Evolutionary conservation across 2,329 filamentous ascomycete species (phyloP), one percentile per base, ranked within the genome.

Genomic region (Paecilomyces sp.): DNA sequence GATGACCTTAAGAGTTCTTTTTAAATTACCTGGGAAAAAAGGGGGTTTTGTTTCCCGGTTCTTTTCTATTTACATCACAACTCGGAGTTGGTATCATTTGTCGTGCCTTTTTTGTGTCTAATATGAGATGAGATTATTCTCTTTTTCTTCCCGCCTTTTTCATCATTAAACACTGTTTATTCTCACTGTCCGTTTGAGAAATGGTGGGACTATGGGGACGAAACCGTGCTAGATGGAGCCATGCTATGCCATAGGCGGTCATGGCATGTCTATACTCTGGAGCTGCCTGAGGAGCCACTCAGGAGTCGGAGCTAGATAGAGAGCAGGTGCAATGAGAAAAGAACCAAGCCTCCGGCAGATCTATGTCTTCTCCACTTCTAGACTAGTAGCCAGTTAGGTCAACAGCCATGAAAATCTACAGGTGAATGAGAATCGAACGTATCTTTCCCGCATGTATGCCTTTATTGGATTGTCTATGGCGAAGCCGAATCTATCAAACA

Each of bases 71-170:
- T 47, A 47, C 36, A 47, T 30, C 51, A 53, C 25, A 53, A 53
- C 22, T 30, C 51, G 51, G 51, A 53, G 51, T 53, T 53, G 51
- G 51, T 53, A 25, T 53, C 51, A 53, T 53, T 22, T 53, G 25
- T 53, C 51, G 24, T 53, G 50, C 24, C 50, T 53, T 53, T 53
- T 53, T 53, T 53, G 51, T 53, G 51, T 53, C 51, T 53, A 53
- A 53, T 53, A 53, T 25, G 51, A 53, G 25, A 53, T 24, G 31
- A 33, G 31, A 25, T 28, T 53, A 25, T 25, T 53, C 22, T 25
- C 25, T 25, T 53, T 53, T 28, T 53, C 11, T 53, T 22, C 51
- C 12, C 11, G 1, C 8, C 31, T 22, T n/a, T 53, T 53, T 53
- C 51, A 47, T 47, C 36, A 47, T 47, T 18, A 47, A 47, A 47